A percentile compares a stretch with the other conserved stretches of the same genome.
These are phyloP conservation scores for Eucalyptus curtisii DNA, from an alignment of 345 rosid species.

Conservation along the genomic window DNA sequence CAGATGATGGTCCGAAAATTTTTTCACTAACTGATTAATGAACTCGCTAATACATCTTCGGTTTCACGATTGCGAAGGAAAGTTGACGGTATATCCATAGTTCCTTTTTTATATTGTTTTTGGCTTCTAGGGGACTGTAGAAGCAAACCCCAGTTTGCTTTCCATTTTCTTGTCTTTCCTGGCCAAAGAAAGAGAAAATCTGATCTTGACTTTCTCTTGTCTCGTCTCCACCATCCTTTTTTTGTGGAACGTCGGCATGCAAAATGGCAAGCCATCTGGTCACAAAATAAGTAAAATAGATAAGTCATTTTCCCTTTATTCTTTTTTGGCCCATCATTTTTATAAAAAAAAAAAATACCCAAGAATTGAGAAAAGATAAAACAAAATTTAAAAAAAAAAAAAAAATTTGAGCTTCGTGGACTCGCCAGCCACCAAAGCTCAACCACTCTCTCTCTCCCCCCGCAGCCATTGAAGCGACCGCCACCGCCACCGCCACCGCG, in stretches of 20 bases:
- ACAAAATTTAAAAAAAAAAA: fast-evolving
- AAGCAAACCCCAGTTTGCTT: neutral
- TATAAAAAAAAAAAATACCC: neutral
- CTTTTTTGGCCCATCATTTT: neutral
- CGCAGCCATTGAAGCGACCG: neutral
- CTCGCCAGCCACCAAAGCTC: neutral
- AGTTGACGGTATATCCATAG: neutral
- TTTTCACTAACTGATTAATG: neutral
- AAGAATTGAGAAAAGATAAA: neutral
- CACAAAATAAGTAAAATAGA: neutral
- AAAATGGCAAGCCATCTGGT: neutral
- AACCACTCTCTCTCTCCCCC: too few relatives aligned
- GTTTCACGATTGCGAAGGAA: fast-evolving
- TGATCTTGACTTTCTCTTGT: neutral
- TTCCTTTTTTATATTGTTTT: neutral
- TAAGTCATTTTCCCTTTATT: neutral
- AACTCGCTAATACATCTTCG: neutral
- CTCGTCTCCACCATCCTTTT: neutral
- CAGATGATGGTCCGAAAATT: too few relatives aligned
- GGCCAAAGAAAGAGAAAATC: neutral
- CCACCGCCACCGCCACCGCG: neutral
- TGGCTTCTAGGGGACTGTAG: too few relatives aligned
- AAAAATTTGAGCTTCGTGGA: neutral
- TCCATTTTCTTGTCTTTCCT: neutral
- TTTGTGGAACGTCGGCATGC: neutral